Conservation (phyloP, 1,284 basidiomycete genomes). For the Fomitopsis betulina region DNA sequence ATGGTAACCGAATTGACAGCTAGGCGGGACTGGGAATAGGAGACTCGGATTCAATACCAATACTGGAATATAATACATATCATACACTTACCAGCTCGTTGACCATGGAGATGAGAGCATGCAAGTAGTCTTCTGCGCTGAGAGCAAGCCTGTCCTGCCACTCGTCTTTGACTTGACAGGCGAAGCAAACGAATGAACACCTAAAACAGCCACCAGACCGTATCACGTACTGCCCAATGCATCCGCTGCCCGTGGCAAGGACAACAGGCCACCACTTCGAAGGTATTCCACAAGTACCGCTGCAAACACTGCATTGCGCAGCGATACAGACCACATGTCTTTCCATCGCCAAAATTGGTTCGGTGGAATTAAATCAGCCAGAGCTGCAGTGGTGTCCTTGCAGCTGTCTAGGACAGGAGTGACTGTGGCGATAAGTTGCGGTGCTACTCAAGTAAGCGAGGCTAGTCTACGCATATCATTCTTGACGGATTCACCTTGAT, state of each 20-base stretch:
- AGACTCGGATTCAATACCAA: too few relatives aligned
- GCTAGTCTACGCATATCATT: not conserved
- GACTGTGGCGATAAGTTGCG: constrained; percentile 52
- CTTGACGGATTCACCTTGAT: constrained; percentile 41
- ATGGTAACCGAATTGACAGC: constrained; percentile 82
- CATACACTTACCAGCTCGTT: constrained; percentile 66
- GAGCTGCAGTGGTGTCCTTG: constrained; percentile 41
- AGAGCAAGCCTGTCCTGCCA: constrained; percentile 68
- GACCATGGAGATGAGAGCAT: constrained; percentile 73
- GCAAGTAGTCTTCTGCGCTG: constrained; percentile 81
- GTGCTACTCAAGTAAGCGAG: constrained; percentile 36
- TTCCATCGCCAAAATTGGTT: constrained; percentile 83
- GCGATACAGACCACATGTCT: constrained; percentile 68
- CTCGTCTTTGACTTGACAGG: constrained; percentile 54
- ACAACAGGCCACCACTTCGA: constrained; percentile 52
- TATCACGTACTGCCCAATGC: constrained; percentile 56
- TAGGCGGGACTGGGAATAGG: constrained; percentile 59
- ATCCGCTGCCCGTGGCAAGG: constrained; percentile 46
- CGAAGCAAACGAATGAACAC: not conserved
- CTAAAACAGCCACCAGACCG: not conserved
- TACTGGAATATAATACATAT: not conserved
- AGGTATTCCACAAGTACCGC: constrained; percentile 67
- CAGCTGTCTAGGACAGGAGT: constrained; percentile 53
- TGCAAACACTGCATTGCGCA: constrained; percentile 62
- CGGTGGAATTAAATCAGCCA: constrained; percentile 55